Evolutionary conservation across 2,329 filamentous ascomycete genomes (phyloP), one percentile per base, ranked within the genome.

Genomic region (Curvularia sp.): DNA sequence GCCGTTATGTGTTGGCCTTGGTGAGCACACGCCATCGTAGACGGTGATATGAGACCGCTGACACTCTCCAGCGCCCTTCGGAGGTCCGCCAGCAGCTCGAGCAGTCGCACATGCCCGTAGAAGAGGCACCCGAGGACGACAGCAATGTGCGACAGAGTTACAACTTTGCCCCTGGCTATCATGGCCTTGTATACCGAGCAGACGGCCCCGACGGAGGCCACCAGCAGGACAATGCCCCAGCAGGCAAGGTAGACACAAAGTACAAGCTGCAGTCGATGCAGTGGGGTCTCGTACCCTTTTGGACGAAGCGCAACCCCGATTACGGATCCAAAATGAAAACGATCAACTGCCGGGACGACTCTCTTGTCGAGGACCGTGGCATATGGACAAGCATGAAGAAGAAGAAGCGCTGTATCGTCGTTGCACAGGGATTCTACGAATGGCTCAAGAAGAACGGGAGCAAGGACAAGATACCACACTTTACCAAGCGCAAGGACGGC

Each of bases 331-430:
- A 92, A 76, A 84, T 96, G 82, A 92, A 90, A 72, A 97, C 93
- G 0, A 98, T 98, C 77, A 98, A 99, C 78, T 98, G 94, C 75
- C 88, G 94, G 3, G 91, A 94, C 71, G 94, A 98, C 77, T 95
- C 92, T 1, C 81, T 98, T 19, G 82, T 86, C 5, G 85, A 89
- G 9, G 84, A 89, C 8, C 86, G 88, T 5, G 93, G 93, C 10
- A 91, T 98, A 88, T 98, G 95, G 95, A 89, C 86, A 41, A 87
- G 86, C 1, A 96, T 98, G 90, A 97, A 97, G 79, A 87, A 88
- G 60, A 86, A 85, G 66, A 97, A 97, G 79, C 84, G 95, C 28
- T 98, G 95, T 74, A 82, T 98, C 21, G 87, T 98, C 9, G 74
- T 97, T 5, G 93, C 91, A 9, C 90, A 97, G 77, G 95, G 95